Base-by-base conservation (phyloP, 495 filamentous ascomycete species). In the Astrothelium macrocarpum region DNA sequence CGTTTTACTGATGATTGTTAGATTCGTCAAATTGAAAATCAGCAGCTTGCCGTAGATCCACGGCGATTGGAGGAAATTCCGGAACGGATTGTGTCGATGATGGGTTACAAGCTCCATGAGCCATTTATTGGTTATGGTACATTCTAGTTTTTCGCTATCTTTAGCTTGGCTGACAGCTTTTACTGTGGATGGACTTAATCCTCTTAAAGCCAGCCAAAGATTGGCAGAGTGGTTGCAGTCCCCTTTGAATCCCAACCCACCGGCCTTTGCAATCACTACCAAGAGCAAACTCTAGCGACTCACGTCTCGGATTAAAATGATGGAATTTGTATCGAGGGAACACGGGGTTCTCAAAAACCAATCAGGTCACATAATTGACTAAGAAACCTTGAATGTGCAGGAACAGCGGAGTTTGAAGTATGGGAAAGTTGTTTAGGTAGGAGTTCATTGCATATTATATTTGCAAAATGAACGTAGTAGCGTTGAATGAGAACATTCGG, bases 21-120 rank as follows among this genome's bases (percentile, higher is more conserved):
- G 66, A 69, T 75, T 46, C 59, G 73, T 43, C 66, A 71, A 28
- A 68, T 66, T 59, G 73, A 75, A 65, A 75, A 73, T 59, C 61
- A 68, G 65, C 71, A 68, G 2, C 59, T 74, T 12, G 69, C 71
- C 2, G 66, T 71, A 29, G 62, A 64, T 31, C 62, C 62, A 11
- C 43, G 62, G 32, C 43, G 49, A 9, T 49, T 64, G 32, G 12
- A n/a, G 16, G 49, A 64, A 31, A 64, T 64, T 59, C 45, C 43
- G 4, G 62, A 64, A 14, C 62, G 28, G 23, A 64, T 64, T 9
- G 62, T 64, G 43, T 46, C 53, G 2, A 64, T 64, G 62, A 64
- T 64, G 62, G 62, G 62, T 32, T 64, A 64, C 28, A 36, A n/a
- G 14, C 28, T 32, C 25, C 62, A 64, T 32, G 31, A 14, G 49